Evolutionary conservation across 176 grass and related monocot genomes (phyloP).

Genomic region (Triticum monococcum): DNA sequence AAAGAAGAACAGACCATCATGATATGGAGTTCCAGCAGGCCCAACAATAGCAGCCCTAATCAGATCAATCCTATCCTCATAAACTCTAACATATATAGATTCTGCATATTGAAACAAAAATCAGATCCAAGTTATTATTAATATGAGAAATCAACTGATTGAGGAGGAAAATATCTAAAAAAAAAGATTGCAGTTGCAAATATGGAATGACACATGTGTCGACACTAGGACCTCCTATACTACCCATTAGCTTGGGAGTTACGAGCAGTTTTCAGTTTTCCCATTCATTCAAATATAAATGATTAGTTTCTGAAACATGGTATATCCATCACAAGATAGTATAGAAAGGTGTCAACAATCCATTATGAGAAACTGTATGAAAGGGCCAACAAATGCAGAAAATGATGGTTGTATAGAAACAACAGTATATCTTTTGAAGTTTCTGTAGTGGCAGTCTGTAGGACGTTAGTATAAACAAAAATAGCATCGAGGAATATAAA

Average conservation of each 20-base stretch:
- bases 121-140: conserved; percentile 13
- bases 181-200: not conserved
- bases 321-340: not conserved
- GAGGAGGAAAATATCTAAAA: not conserved
- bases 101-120: conserved; percentile 43
- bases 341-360: not conserved
- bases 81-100: conserved; percentile 59
- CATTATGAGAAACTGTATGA: not conserved
- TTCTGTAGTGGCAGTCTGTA: not conserved
- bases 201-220: not conserved
- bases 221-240: not conserved
- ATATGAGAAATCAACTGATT: conserved; percentile 12
- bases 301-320: not conserved
- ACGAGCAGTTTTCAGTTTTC: not conserved
- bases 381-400: not conserved
- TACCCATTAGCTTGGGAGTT: not conserved
- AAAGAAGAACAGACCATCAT: conserved; percentile 80
- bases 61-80: conserved; percentile 70
- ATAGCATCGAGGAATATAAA: not conserved
- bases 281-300: conserved; percentile 11
- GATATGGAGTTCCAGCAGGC: conserved; percentile 76
- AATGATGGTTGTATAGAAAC: not conserved
- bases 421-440: not conserved
- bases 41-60: conserved; percentile 66
- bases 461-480: not conserved